Percentiles rank a stretch among this genome's conserved stretches.
These are phyloP conservation scores for Penicillium vulpinum DNA, from an alignment of 2,329 filamentous ascomycete species.

Conservation along the genomic window DNA sequence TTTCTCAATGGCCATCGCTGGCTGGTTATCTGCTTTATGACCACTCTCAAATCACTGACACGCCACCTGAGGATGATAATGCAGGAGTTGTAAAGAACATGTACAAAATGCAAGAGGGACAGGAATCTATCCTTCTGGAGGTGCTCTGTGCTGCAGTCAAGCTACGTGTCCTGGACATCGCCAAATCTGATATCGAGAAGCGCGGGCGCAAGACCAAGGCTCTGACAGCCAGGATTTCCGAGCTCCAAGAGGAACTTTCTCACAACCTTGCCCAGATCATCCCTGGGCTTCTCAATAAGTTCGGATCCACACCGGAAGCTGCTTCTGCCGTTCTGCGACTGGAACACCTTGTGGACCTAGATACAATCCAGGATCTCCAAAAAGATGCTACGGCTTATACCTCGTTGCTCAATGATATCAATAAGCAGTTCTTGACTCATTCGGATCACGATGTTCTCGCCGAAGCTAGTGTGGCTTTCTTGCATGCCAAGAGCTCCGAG, in stretches of 20 bases:
- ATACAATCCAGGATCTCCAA: constrained; percentile 83
- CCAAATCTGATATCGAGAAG: constrained; percentile 61
- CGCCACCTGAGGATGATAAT: constrained; percentile 57
- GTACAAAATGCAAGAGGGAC: constrained; percentile 70
- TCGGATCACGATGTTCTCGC: constrained; percentile 80
- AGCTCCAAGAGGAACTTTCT: constrained; percentile 75
- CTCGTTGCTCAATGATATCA: constrained; percentile 83
- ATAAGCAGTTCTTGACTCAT: constrained; percentile 91
- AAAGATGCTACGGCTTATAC: constrained; percentile 81
- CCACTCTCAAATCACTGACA: constrained; percentile 66
- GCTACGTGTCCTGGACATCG: constrained; percentile 64
- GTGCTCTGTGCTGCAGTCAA: constrained; percentile 82
- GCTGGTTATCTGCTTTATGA: constrained; percentile 91
- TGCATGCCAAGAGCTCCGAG: constrained; percentile 82
- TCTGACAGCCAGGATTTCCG: constrained; percentile 62
- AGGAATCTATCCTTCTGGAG: constrained; percentile 84
- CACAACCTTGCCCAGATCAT: constrained; percentile 76
- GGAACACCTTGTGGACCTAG: constrained; percentile 81
- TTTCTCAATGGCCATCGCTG: constrained; percentile 83
- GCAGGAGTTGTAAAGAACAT: constrained; percentile 67
- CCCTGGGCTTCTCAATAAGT: constrained; percentile 86
- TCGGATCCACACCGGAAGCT: constrained; percentile 82
- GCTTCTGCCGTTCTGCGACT: constrained; percentile 82
- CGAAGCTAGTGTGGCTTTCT: constrained; percentile 77
- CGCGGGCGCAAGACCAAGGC: constrained; percentile 58